A percentile compares a stretch with the other conserved stretches of the same genome.
Evolutionary conservation across 1,284 basidiomycete genomes (phyloP).

Genomic region (Ganoderma multipileum): DNA sequence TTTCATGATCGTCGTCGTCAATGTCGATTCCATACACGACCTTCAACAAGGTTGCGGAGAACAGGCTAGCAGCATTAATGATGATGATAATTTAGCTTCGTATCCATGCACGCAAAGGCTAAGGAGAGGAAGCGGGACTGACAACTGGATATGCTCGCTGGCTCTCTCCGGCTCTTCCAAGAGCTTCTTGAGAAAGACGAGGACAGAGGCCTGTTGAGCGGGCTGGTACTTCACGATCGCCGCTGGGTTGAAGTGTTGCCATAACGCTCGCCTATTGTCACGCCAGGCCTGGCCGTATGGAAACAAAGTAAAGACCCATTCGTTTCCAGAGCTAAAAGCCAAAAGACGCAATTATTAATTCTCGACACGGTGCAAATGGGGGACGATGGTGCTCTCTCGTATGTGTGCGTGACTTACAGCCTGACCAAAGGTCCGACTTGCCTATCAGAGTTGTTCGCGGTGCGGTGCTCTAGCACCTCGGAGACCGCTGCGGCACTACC

Average conservation of each 20-base stretch:
- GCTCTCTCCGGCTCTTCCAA: neutral
- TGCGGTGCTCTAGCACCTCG: neutral
- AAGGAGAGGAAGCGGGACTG: neutral
- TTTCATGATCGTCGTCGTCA: conserved; percentile 6
- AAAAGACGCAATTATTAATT: too few species aligned
- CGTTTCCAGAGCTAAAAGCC: neutral
- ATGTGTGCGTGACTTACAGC: too few species aligned
- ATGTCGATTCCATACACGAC: conserved; percentile 21
- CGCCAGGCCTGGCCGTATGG: neutral
- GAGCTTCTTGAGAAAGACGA: conserved; percentile 7
- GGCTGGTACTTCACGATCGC: neutral
- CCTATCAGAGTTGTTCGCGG: neutral
- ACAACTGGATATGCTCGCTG: conserved; percentile 7
- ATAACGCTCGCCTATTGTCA: neutral
- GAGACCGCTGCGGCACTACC: neutral
- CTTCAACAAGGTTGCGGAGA: conserved; percentile 20
- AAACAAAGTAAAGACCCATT: neutral
- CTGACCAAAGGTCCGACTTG: neutral
- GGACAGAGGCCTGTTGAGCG: neutral
- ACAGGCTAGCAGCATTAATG: neutral
- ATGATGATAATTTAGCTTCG: neutral
- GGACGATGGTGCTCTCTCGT: too few species aligned
- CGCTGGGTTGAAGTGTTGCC: neutral
- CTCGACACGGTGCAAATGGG: too few species aligned
- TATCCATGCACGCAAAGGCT: neutral